Percentiles rank a stretch among this genome's conserved stretches.
Conservation (phyloP, 331 rosid species). For the Saraca asoca region DNA sequence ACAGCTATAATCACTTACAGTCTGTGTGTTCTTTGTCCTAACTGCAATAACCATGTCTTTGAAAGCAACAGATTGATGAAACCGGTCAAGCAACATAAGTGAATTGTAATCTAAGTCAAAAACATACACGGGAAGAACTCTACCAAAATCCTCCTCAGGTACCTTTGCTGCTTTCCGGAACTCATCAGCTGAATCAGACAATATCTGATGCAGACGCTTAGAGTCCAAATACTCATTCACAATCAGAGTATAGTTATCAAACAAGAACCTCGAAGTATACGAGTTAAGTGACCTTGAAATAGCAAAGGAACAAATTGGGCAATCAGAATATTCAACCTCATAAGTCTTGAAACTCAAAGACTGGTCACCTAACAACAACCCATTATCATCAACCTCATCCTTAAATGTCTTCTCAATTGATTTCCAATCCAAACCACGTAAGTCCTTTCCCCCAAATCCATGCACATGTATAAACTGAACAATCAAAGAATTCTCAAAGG, state of each 20-base stretch:
- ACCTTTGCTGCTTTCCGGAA: constrained; percentile 59
- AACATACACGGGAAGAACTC: constrained; percentile 84
- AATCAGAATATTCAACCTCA: constrained; percentile 48
- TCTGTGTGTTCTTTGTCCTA: constrained; percentile 81
- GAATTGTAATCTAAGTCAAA: constrained; percentile 70
- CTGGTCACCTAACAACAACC: constrained; percentile 70
- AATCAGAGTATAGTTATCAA: constrained; percentile 84
- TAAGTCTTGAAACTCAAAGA: constrained; percentile 58
- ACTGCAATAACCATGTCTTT: constrained; percentile 96
- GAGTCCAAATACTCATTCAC: constrained; percentile 97
- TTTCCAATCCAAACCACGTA: constrained; percentile 68
- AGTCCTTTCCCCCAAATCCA: constrained; percentile 49
- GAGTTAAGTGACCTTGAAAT: constrained; percentile 73
- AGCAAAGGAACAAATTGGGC: constrained; percentile 72
- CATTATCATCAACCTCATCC: constrained; percentile 56
- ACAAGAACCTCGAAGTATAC: constrained; percentile 84
- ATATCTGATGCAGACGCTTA: constrained; percentile 74
- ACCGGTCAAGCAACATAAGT: constrained; percentile 72
- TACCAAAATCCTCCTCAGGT: constrained; percentile 69
- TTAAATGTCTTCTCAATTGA: constrained; percentile 59
- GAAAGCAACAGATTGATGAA: constrained; percentile 86
- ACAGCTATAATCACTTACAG: constrained; percentile 92
- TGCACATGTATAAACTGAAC: constrained; percentile 74
- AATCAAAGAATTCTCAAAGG: constrained; percentile 62
- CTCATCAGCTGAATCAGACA: constrained; percentile 71